Evolutionary conservation across 2,329 filamentous ascomycete species (phyloP).

Genomic region (Diplodia sapinea): DNA sequence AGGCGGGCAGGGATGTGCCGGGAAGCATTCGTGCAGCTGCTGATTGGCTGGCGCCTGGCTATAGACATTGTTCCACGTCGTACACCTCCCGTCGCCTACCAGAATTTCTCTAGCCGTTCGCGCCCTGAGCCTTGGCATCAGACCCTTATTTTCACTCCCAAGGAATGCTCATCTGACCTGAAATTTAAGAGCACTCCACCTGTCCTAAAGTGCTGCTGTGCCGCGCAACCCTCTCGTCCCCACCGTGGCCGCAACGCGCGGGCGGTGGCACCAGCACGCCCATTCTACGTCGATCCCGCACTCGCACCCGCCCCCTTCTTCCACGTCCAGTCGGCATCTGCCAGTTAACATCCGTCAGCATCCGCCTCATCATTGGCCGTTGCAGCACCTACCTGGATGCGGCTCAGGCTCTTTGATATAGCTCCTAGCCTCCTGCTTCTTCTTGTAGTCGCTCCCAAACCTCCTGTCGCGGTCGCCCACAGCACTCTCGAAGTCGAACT

Average conservation of each 20-base stretch:
- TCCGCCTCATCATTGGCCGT: not conserved
- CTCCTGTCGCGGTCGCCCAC: conserved; percentile 60
- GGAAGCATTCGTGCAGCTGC: not conserved
- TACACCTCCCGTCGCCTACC: conserved; percentile 1
- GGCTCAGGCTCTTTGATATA: conserved; percentile 59
- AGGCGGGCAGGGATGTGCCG: conserved; percentile 4
- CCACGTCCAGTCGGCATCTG: conserved; percentile 30
- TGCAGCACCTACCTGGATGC: conserved; percentile 39
- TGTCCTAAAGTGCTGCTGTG: not conserved
- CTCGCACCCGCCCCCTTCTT: conserved; percentile 11
- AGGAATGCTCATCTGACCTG: conserved; percentile 9
- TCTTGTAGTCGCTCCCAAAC: conserved; percentile 58
- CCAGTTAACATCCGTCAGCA: conserved; percentile 14
- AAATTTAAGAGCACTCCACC: not conserved
- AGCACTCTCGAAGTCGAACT: conserved; percentile 54
- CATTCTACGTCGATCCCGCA: conserved; percentile 17
- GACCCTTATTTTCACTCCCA: conserved; percentile 3
- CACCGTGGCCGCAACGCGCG: not conserved
- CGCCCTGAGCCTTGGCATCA: not conserved
- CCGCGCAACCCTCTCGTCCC: not conserved
- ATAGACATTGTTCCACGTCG: not conserved
- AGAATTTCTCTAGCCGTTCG: not conserved
- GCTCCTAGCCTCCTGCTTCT: conserved; percentile 61
- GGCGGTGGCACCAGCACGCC: conserved; percentile 3
- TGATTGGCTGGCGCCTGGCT: conserved; percentile 5